These are phyloP conservation scores for Candida schatavii DNA, from an alignment of 805 yeast species.

Conservation along the genomic window DNA sequence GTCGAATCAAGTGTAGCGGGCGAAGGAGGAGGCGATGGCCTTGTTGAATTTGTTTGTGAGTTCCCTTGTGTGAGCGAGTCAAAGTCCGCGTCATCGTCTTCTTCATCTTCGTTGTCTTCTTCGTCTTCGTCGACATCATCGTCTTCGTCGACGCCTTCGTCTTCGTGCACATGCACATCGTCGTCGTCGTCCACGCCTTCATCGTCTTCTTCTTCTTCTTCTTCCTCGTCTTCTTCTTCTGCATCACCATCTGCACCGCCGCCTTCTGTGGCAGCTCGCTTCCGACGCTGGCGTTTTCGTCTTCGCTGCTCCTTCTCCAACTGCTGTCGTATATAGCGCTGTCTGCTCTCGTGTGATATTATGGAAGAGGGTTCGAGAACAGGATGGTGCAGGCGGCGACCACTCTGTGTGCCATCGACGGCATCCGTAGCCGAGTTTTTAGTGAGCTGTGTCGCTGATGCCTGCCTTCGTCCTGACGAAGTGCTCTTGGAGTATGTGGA, in stretches of 20 bases:
- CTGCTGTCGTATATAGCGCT: constrained; percentile 2
- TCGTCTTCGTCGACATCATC: constrained; percentile 8
- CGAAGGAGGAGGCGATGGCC: too few relatives aligned
- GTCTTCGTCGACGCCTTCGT: constrained; percentile 11
- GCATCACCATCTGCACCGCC: neutral
- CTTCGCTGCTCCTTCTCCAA: neutral
- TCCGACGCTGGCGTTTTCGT: neutral
- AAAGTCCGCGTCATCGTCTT: neutral
- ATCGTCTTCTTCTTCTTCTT: constrained; percentile 5
- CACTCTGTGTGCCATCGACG: neutral
- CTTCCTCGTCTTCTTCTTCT: constrained; percentile 1
- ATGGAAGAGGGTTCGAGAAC: constrained; percentile 5
- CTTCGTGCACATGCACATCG: constrained; percentile 9
- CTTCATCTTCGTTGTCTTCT: neutral
- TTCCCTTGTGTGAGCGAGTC: neutral
- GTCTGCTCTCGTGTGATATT: constrained; percentile 3
- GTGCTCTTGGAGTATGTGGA: neutral
- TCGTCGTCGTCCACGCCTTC: constrained; percentile 12
- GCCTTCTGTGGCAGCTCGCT: neutral
- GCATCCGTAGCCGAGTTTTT: neutral
- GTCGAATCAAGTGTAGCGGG: neutral
- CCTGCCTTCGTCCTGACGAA: too few relatives aligned
- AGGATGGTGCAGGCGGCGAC: constrained; percentile 2
- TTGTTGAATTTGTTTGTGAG: neutral
- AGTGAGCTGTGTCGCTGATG: too few relatives aligned